A percentile compares a stretch with the other conserved stretches of the same genome.
These are phyloP conservation scores for Ministeria vibrans DNA, from an alignment of 78 protist species.

Conservation along the genomic window DNA sequence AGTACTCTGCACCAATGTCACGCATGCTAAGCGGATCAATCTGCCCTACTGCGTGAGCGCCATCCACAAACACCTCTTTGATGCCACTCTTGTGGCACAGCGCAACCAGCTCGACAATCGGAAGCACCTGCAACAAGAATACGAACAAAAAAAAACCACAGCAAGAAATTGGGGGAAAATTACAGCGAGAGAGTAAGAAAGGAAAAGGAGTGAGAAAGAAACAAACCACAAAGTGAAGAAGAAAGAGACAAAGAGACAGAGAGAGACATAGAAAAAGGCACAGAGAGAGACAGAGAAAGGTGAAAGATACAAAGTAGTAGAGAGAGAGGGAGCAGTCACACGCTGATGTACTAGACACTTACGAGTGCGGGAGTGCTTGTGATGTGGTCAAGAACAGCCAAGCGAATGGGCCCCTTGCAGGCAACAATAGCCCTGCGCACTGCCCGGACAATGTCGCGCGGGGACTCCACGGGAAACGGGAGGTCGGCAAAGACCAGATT, in stretches of 20 bases:
- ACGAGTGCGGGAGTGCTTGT: not conserved
- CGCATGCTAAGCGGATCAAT: not conserved
- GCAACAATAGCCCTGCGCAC: not conserved
- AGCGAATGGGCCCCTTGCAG: not conserved
- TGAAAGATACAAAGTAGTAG: too few relatives aligned
- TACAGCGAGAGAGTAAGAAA: too few relatives aligned
- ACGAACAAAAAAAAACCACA: too few relatives aligned
- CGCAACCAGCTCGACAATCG: not conserved
- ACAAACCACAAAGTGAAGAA: too few relatives aligned
- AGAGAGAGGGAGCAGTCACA: too few relatives aligned
- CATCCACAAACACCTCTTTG: constrained; percentile 1
- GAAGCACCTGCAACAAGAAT: not conserved
- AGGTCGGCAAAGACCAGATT: not conserved
- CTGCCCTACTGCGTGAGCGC: not conserved
- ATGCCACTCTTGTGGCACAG: not conserved
- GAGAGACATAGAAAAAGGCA: too few relatives aligned
- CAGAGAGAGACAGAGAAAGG: too few relatives aligned
- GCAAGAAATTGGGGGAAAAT: too few relatives aligned
- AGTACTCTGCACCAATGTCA: constrained; percentile 1
- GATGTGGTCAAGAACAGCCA: not conserved
- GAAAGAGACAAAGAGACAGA: too few relatives aligned
- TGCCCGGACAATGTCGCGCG: not conserved
- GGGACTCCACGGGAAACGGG: not conserved
- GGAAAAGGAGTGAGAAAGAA: too few relatives aligned
- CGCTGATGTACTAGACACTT: too few relatives aligned